Percentiles rank a stretch among this genome's conserved stretches.
These are phyloP conservation scores for Podospora fimiseda DNA, from an alignment of 495 filamentous ascomycete species.

Conservation along the genomic window DNA sequence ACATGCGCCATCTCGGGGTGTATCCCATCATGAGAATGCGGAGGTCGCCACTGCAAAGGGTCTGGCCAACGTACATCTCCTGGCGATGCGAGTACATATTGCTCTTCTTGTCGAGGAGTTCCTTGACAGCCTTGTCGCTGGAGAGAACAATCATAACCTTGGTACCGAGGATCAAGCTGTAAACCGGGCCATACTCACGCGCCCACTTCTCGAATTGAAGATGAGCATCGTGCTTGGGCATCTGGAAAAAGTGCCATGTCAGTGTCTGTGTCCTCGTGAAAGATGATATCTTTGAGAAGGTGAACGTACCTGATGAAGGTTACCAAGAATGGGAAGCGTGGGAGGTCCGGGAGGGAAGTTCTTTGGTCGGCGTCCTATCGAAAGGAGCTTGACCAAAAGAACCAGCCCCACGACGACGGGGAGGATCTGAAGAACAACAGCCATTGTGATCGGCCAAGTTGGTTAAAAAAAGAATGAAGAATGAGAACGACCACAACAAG, in stretches of 20 bases:
- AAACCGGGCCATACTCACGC: constrained; percentile 34
- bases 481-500: not conserved
- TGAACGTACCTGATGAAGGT: constrained; percentile 26
- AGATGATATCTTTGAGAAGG: not conserved
- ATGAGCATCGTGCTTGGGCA: constrained; percentile 27
- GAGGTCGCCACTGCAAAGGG: constrained; percentile 26
- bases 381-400: constrained; percentile 22
- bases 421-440: constrained; percentile 14
- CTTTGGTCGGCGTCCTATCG: constrained; percentile 24
- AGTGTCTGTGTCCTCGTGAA: no score
- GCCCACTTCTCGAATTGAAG: constrained; percentile 36
- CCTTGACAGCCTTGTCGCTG: constrained; percentile 32
- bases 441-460: constrained; percentile 19
- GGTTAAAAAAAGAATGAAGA: not conserved
- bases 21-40: constrained; percentile 35
- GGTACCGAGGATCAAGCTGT: constrained; percentile 36
- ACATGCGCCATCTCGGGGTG: constrained; percentile 33
- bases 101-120: constrained; percentile 33
- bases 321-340: constrained; percentile 31
- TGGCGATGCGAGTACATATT: constrained; percentile 33
- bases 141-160: constrained; percentile 30
- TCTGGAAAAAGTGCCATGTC: constrained; percentile 5
- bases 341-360: constrained; percentile 30
- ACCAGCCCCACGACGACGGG: constrained; percentile 21
- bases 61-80: constrained; percentile 33